Conservation (phyloP, 495 filamentous ascomycete genomes). For the Astrothelium macrocarpum region DNA sequence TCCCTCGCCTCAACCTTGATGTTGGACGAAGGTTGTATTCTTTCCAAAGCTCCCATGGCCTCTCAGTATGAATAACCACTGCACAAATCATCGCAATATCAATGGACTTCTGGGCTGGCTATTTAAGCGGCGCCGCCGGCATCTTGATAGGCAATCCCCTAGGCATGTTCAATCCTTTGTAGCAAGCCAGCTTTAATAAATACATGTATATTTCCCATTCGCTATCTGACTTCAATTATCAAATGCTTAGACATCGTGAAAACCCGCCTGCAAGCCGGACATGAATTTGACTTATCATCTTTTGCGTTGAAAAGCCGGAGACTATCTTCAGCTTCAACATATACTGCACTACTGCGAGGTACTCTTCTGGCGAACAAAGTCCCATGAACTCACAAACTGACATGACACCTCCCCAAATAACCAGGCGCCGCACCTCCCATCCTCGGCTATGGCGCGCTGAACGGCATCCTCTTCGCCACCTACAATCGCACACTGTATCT, state of each 20-base stretch:
- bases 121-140: constrained; percentile 69
- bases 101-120: constrained; percentile 74
- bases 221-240: not conserved
- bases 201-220: not conserved
- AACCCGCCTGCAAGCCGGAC: constrained; percentile 63
- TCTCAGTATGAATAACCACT: not conserved
- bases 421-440: constrained; percentile 69
- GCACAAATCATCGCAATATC: not conserved
- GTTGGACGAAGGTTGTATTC: not conserved
- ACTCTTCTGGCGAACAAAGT: too few species aligned
- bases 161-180: constrained; percentile 47
- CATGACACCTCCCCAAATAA: not conserved
- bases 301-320: not conserved
- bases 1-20: too few species aligned
- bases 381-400: too few species aligned
- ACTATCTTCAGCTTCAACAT: not conserved
- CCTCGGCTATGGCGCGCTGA: constrained; percentile 78
- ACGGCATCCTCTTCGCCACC: constrained; percentile 73
- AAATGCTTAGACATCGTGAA: constrained; percentile 35
- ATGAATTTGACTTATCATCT: not conserved
- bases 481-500: constrained; percentile 67
- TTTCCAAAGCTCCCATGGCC: not conserved
- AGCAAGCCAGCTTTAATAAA: not conserved
- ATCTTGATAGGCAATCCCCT: constrained; percentile 85
- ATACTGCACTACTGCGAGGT: constrained; percentile 5